Base-by-base conservation (phyloP, 2,329 filamentous ascomycete species). In the Aspergillus aculeatinus region DNA sequence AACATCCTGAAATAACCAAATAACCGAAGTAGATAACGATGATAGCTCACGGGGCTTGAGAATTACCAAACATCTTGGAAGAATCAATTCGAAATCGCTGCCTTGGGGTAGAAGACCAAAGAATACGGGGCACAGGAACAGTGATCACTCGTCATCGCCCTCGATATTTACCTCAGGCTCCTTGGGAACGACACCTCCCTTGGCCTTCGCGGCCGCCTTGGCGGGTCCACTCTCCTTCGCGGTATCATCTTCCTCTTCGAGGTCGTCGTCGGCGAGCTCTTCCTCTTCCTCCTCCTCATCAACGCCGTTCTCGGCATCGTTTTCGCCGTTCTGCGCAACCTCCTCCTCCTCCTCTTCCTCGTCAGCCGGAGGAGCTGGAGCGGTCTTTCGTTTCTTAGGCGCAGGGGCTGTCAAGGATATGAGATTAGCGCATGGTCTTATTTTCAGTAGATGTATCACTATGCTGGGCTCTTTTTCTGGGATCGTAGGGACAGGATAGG, bases 111-210 rank as follows among this genome's bases (percentile, higher is more conserved):
- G 27, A 29, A 10, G 27, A 29, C 27, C 7, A 29, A 29, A 2
- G 10, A 9, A 29, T 9, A 29, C 9, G 9, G 27, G 27, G 7
- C 27, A 29, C 27, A 29, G 10, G 27, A 29, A 29, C 27, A 29
- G 27, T 29, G 27, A 29, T 5, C 48, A 65, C 61, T 68, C 67
- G 42, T 70, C 61, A 48, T 70, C 64, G 58, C 76, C 70, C 29
- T 72, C 70, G 47, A 63, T 70, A 55, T 74, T 70, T 48, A 72
- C 68, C 62, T 79, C 77, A 51, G 71, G 52, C 56, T 74, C 71
- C 64, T 72, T 70, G 12, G 70, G 69, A 57, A 71, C 65, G 51
- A 57, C 60, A 16, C 49, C 64, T 25, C 63, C 72, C 72, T 74
- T 77, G 10, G 63, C 70, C 64, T 72, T 73, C 21, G 69, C 69